Percentiles rank a stretch among this genome's conserved stretches.
These are phyloP conservation scores for Nematocida homosporus DNA, from an alignment of 371 early-diverging fungal species.

Conservation along the genomic window DNA sequence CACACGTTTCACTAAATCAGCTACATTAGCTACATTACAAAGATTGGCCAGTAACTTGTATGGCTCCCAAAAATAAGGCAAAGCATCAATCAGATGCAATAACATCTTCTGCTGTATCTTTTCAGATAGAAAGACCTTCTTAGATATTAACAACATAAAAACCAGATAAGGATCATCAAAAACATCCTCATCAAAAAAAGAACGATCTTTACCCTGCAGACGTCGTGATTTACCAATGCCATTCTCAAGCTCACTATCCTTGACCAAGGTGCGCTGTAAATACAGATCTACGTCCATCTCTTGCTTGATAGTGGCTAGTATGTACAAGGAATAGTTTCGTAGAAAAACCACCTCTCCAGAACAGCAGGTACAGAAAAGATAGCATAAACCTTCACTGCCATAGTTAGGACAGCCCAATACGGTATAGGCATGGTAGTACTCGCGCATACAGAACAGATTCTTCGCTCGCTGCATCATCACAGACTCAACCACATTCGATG, in stretches of 20 bases:
- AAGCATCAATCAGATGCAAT: conserved; percentile 21
- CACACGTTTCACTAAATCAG: conserved; percentile 18
- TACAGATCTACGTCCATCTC: not conserved
- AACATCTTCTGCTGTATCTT: conserved; percentile 42
- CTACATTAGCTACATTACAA: not conserved
- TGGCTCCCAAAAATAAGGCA: conserved; percentile 64
- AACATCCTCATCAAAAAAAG: not conserved
- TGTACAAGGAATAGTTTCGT: conserved; percentile 56
- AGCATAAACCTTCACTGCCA: conserved; percentile 2
- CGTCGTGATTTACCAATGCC: not conserved
- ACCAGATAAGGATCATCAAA: conserved; percentile 43
- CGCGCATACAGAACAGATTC: conserved; percentile 55
- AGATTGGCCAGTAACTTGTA: conserved; percentile 56
- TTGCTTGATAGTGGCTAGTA: conserved; percentile 31
- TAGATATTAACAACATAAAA: conserved; percentile 44
- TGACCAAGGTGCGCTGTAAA: not conserved
- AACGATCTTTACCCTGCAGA: conserved; percentile 12
- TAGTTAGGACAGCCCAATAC: conserved; percentile 22
- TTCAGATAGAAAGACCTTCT: conserved; percentile 49
- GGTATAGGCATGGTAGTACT: conserved; percentile 54
- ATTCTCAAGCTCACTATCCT: conserved; percentile 10
- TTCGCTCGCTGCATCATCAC: conserved; percentile 19
- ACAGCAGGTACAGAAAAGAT: conserved; percentile 61
- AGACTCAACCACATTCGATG: not conserved
- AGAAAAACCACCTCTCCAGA: conserved; percentile 41